Percentiles rank a stretch among this genome's conserved stretches.
Evolutionary conservation across 2,329 filamentous ascomycete species (phyloP).

Genomic region (Ophiostoma ulmi): DNA sequence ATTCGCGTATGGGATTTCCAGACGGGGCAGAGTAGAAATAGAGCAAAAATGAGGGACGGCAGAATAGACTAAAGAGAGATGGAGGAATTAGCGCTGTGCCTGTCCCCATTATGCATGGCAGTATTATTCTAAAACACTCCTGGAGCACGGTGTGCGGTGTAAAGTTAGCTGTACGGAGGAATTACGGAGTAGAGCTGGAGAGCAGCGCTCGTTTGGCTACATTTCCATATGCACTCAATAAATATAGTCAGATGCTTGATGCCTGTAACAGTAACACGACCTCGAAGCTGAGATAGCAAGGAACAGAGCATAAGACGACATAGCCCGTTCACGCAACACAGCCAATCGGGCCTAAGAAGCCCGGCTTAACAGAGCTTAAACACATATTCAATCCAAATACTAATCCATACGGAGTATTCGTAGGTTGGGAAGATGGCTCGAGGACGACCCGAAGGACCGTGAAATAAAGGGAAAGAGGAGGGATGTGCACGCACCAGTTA

Average conservation of each 20-base stretch:
- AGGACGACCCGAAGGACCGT: background rate
- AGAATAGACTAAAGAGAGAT: background rate
- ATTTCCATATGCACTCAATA: conserved; percentile 6
- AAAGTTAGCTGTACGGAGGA: background rate
- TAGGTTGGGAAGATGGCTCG: background rate
- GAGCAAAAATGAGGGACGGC: background rate
- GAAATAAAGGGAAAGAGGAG: background rate
- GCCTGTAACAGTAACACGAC: background rate
- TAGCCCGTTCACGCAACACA: background rate
- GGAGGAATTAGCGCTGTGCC: no score
- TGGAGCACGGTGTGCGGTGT: no score
- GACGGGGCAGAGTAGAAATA: background rate
- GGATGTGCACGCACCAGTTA: background rate
- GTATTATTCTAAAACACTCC: no score
- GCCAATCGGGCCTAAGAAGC: background rate
- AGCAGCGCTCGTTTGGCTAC: background rate
- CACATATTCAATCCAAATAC: background rate
- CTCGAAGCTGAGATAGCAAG: background rate
- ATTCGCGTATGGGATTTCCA: background rate
- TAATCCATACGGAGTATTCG: background rate
- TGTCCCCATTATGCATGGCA: no score
- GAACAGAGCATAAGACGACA: background rate
- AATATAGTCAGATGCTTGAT: background rate
- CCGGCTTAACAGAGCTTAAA: background rate
- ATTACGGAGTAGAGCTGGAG: no score